Base-by-base conservation (phyloP, 139 green algal genomes). In the Micractinium sp. region DNA sequence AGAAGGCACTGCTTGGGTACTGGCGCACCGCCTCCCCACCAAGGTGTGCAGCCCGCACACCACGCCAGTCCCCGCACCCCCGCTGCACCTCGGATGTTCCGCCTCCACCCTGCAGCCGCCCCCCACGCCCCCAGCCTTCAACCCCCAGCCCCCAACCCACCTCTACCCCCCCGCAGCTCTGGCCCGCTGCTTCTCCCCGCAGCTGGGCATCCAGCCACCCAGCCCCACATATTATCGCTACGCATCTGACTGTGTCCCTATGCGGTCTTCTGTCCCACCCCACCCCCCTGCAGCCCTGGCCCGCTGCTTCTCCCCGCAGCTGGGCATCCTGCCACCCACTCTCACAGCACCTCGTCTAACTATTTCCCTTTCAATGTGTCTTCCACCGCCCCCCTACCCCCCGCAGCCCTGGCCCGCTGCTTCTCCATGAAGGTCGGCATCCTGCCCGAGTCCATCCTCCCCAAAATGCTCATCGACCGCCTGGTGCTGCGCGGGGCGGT, bases 401-500 rank as follows among this genome's bases (percentile, higher is more conserved):
- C 71, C 9, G 41, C 75, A 56, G 78, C 78, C 78, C 78, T 83
- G 78, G 39, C 78, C 22, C 96, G 96, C 14, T 91, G 94, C 47
- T 97, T 97, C 85, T 87, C 88, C 33, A 89, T 94, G 74, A 97
- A 97, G 91, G 91, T 98, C 73, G 95, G 93, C 71, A 91, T 97
- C 87, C 88, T 97, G 69, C 93, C 96, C 13, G 95, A 98, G 36
- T 93, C 93, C 75, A 95, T 99, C 71, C 96, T 99, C 75, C 89
- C 87, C 73, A 79, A 93, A 22, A 89, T 98, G 87, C 90, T 96
- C 33, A 96, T 98, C 82, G 97, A 99, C 93, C 92, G 97, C 67
- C 94, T 99, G 90, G 96, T 99, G 81, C 90, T 93, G 63, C 97
- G 97, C 89, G 97, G 97, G 74, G 97, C 94, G 29, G 92, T 98